A percentile compares a stretch with the other conserved stretches of the same genome.
phyloP scores from a whole-genome alignment of 352 stramenopile genomes.

The Pythium periplocum region DNA sequence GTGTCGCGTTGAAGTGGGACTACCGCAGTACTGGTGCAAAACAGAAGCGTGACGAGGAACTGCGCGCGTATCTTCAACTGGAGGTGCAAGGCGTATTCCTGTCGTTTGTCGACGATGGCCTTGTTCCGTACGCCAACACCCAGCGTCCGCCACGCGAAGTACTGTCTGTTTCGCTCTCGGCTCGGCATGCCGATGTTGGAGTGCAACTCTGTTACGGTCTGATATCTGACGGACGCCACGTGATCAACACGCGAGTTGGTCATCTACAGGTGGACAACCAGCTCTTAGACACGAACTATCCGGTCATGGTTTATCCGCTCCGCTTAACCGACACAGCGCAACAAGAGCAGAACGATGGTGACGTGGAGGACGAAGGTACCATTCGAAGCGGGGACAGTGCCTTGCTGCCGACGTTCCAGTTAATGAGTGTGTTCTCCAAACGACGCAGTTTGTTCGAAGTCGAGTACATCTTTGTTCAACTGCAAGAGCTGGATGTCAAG shows the following conservation, averaged over 20 bases:
- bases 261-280: slow-evolving; percentile 87
- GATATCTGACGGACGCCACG: slow-evolving; percentile 63
- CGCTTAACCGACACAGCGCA: slow-evolving; percentile 58
- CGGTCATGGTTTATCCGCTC: slow-evolving; percentile 68
- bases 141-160: slow-evolving; percentile 48
- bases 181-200: slow-evolving; percentile 58
- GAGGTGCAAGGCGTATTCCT: slow-evolving; percentile 72
- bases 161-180: slow-evolving; percentile 66
- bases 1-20: slow-evolving; percentile 77
- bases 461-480: slow-evolving; percentile 83
- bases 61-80: slow-evolving; percentile 64
- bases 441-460: slow-evolving; percentile 70
- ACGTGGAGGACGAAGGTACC: neutral
- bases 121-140: neutral
- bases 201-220: slow-evolving; percentile 75
- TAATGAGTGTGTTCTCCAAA: slow-evolving; percentile 72
- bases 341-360: slow-evolving; percentile 44
- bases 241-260: slow-evolving; percentile 68
- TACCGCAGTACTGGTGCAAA: slow-evolving; percentile 46
- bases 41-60: slow-evolving; percentile 35
- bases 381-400: slow-evolving; percentile 17
- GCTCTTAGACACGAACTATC: slow-evolving; percentile 80
- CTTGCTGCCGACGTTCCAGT: slow-evolving; percentile 69
- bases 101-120: slow-evolving; percentile 68
- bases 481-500: slow-evolving; percentile 86